Percentiles rank a stretch among this genome's conserved stretches.
These are phyloP conservation scores for Helminthosporium solani DNA, from an alignment of 2,329 filamentous ascomycete species.

Conservation along the genomic window DNA sequence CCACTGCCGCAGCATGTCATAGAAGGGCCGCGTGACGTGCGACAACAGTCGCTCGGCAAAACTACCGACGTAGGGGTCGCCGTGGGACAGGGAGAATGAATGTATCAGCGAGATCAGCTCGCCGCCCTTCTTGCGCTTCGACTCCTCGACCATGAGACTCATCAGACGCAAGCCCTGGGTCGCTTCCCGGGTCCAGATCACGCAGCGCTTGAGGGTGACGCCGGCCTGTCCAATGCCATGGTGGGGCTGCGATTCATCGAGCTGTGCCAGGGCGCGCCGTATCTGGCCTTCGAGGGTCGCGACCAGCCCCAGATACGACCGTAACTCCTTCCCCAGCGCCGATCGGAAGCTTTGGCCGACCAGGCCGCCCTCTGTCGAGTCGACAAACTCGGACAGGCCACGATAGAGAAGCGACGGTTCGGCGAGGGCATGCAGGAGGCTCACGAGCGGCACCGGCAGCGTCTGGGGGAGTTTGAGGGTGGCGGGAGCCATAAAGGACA, in stretches of 20 bases:
- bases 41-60: constrained; percentile 88
- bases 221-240: constrained; percentile 79
- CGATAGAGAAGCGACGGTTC: constrained; percentile 93
- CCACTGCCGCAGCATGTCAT: constrained; percentile 93
- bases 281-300: constrained; percentile 93
- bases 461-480: constrained; percentile 74
- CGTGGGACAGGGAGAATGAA: constrained; percentile 87
- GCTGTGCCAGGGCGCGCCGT: constrained; percentile 71
- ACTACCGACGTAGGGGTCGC: constrained; percentile 88
- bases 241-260: constrained; percentile 68
- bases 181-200: constrained; percentile 95
- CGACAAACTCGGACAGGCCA: constrained; percentile 76
- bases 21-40: constrained; percentile 91
- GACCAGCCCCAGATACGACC: constrained; percentile 86
- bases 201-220: constrained; percentile 90
- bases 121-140: constrained; percentile 78
- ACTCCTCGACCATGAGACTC: constrained; percentile 91
- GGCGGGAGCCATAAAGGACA: constrained; percentile 70
- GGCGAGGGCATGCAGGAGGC: constrained; percentile 82
- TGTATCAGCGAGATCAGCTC: constrained; percentile 93
- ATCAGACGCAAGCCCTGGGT: constrained; percentile 93
- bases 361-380: constrained; percentile 78
- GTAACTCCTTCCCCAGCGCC: constrained; percentile 79
- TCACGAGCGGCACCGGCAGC: constrained; percentile 80
- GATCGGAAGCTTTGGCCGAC: constrained; percentile 88